Evolutionary conservation across 495 filamentous ascomycete species (phyloP), one percentile per base, ranked within the genome.

Genomic region (Lepidopterella palustris): DNA sequence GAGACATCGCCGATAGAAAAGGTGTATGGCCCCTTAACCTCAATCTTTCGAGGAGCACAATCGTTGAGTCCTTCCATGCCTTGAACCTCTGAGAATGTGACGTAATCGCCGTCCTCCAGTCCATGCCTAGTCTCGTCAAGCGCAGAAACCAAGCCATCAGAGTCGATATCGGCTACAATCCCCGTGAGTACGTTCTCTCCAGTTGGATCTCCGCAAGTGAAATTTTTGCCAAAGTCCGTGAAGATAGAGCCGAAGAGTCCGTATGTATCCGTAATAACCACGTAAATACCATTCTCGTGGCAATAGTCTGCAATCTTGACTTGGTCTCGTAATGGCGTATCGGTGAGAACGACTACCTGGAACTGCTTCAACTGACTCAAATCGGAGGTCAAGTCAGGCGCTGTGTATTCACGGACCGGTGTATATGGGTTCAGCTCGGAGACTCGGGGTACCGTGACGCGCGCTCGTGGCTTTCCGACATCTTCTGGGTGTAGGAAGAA

Each of bases 1-100:
- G 90, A 90, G 8, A 96, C 90, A 74, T 97, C 90, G 26, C 92
- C 93, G 66, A 99, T 97, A 5, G 87, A 90, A 72, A 99, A 99
- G 9, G 93, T 95, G 70, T 97, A 97, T 3, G 95, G 95, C 0
- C 87, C 93, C 75, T 95, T 97, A 25, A 96, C 92, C 5, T 87
- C 92, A 40, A 99, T 76, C 75, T 96, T 95, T 57, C 86, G 84
- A 32, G 92, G 92, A 54, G 87, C 87, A 47, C 81, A 81, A 67
- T 82, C 80, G 70, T 97, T 98, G 53, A 97, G 73, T 18, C 73
- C 85, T 56, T 96, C 92, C 90, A 97, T 95, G 25, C 93, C 93
- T 74, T 90, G 82, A 47, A 99, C 73, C 74, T 97, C 95, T 3
- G 85, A 85, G 68, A 99, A 99, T 3, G 89, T 95, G 53, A 99